Percentiles rank a stretch among this genome's conserved stretches.
Evolutionary conservation across 306 rosid species (phyloP).

Genomic region (Hippophae rhamnoides): DNA sequence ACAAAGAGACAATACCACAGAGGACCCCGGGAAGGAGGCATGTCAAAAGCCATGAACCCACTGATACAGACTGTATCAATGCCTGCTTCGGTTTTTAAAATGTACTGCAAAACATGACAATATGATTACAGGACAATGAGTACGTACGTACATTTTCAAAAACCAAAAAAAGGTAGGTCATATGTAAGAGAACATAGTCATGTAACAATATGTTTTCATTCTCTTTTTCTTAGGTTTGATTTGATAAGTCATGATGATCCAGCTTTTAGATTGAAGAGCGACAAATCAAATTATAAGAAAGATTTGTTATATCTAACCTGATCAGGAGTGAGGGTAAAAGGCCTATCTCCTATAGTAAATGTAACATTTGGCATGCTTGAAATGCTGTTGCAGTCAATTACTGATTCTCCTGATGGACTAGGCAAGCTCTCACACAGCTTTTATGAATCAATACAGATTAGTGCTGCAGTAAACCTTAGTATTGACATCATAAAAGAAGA

Average conservation of each 20-base stretch:
- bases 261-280: background rate
- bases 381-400: constrained; percentile 45
- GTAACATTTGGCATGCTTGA: constrained; percentile 58
- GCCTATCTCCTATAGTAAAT: constrained; percentile 54
- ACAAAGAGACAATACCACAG: constrained; percentile 44
- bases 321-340: constrained; percentile 55
- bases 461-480: constrained; percentile 4
- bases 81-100: constrained; percentile 73
- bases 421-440: constrained; percentile 76
- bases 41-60: constrained; percentile 68
- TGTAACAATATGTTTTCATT: too few relatives aligned
- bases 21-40: constrained; percentile 69
- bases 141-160: background rate
- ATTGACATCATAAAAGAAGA: background rate
- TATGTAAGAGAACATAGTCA: too few relatives aligned
- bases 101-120: constrained; percentile 43
- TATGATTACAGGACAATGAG: background rate
- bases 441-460: constrained; percentile 13
- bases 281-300: background rate
- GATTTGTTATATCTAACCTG: constrained; percentile 41
- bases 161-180: background rate
- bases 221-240: too few relatives aligned
- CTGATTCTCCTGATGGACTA: constrained; percentile 68
- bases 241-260: background rate
- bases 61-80: constrained; percentile 51